A percentile compares a stretch with the other conserved stretches of the same genome.
phyloP scores from a whole-genome alignment of 345 rosid genomes.

The Lepidium sativum region DNA sequence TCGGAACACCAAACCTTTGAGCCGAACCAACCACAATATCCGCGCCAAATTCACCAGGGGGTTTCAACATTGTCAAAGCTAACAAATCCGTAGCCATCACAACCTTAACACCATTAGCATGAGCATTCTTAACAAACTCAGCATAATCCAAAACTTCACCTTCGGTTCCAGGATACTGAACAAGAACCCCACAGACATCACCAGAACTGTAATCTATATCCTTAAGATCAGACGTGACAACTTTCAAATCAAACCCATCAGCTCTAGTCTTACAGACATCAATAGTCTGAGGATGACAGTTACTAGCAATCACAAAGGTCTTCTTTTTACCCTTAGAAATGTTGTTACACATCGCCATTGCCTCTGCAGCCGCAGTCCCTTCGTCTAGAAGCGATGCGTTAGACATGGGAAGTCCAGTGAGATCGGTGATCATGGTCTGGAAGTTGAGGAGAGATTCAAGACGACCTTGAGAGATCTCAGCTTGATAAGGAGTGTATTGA shows the following conservation, averaged over 20 bases:
- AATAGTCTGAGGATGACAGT: constrained; percentile 92
- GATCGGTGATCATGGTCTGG: constrained; percentile 86
- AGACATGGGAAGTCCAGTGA: constrained; percentile 90
- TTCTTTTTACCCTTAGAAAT: constrained; percentile 87
- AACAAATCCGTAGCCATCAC: constrained; percentile 90
- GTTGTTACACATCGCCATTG: constrained; percentile 98
- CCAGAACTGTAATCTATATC: constrained; percentile 71
- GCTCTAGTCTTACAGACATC: constrained; percentile 93
- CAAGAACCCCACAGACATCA: constrained; percentile 89
- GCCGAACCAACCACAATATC: constrained; percentile 91
- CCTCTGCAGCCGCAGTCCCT: constrained; percentile 98
- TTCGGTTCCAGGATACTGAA: constrained; percentile 96
- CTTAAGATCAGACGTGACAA: constrained; percentile 65
- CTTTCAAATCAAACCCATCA: constrained; percentile 73
- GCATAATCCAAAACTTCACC: constrained; percentile 88
- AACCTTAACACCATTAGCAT: constrained; percentile 89
- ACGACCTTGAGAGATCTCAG: constrained; percentile 93
- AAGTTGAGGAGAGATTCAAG: constrained; percentile 84
- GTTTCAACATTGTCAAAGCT: constrained; percentile 92
- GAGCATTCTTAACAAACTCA: constrained; percentile 83
- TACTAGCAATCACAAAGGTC: constrained; percentile 73
- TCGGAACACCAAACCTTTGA: constrained; percentile 86
- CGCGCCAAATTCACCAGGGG: constrained; percentile 91
- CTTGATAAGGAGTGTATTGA: constrained; percentile 96
- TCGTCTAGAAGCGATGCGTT: constrained; percentile 93